Base-by-base conservation (phyloP, 441 rosid species). In the Capsella rubella region DNA sequence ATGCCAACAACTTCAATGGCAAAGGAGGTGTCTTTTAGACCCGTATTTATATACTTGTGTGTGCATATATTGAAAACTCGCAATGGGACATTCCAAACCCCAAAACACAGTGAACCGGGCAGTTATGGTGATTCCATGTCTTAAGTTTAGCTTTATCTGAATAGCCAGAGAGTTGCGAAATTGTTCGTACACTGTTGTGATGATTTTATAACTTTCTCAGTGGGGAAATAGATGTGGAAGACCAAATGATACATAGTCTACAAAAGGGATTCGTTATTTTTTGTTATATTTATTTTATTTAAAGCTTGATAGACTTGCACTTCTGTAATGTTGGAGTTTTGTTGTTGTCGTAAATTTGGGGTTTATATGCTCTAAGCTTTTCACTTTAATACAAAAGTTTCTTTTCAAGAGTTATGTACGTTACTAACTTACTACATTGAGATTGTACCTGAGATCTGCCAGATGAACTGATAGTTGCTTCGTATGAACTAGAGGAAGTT, bases 21-120 rank as follows among this genome's bases (percentile, higher is more conserved):
- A 88, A 90, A 76, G 91, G 97, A 47, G 97, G 99, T 68, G 67
- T 90, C 89, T 66, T 72, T 72, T 71, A 72, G 77, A 40, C 62
- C 28, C 50, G 49, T 56, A 57, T 58, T 64, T 64, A 32, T 77
- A 76, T 50, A 71, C 67, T 8, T 76, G 4, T 70, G 79, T 70
- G 75, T 76, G 75, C 76, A 69, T 64, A 76, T 56, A 70, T 45
- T 18, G n/a, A 35, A 73, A 46, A 63, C 37, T 4, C 9, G 42
- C 57, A 61, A 75, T 51, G 58, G 58, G 50, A 68, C 49, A 27
- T 46, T 68, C 68, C 18, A 43, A 68, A 52, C 52, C 67, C 4
- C 45, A 52, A 62, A 37, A 43, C 52, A 35, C 64, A 40, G 69
- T 61, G 51, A 32, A 39, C 31, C 18, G 0, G 54, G 63, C 31